Evolutionary conservation across 352 stramenopile genomes (phyloP).

Genomic region (Phytophthora nicotianae): DNA sequence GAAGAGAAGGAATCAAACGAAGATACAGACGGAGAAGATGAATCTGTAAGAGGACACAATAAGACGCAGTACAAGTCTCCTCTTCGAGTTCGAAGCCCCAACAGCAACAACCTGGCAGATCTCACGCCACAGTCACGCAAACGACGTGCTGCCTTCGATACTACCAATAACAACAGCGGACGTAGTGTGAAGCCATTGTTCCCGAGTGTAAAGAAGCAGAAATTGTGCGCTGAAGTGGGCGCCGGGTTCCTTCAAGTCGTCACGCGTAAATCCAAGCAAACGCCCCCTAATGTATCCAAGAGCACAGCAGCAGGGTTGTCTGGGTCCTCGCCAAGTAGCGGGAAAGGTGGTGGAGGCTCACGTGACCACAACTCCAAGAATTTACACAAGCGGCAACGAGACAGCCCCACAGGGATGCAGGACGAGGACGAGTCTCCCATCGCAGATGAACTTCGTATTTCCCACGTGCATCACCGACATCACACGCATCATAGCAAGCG

Average conservation of each 20-base stretch:
- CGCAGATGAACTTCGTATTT: conserved; percentile 40
- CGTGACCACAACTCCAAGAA: conserved; percentile 38
- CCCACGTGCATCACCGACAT: conserved; percentile 41
- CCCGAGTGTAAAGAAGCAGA: conserved; percentile 61
- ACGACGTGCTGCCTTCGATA: conserved; percentile 32
- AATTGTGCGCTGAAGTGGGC: conserved; percentile 45
- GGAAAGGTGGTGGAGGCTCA: conserved; percentile 18
- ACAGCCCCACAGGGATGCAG: conserved; percentile 34
- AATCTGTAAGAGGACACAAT: conserved; percentile 15
- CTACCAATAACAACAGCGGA: conserved; percentile 19
- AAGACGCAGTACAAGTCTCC: conserved; percentile 28
- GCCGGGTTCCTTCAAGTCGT: conserved; percentile 47
- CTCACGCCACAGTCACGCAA: conserved; percentile 44
- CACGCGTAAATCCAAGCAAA: conserved; percentile 44
- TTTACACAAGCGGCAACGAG: conserved; percentile 50
- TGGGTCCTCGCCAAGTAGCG: conserved; percentile 12
- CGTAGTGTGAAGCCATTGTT: conserved; percentile 43
- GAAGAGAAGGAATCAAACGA: conserved; percentile 11
- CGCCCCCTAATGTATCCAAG: conserved; percentile 17
- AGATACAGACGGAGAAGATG: conserved; percentile 29
- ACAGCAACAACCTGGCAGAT: conserved; percentile 26
- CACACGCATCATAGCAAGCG: conserved; percentile 49
- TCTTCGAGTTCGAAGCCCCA: conserved; percentile 24
- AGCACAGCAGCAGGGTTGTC: conserved; percentile 19
- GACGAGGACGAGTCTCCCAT: conserved; percentile 47